Evolutionary conservation across 2,329 filamentous ascomycete genomes (phyloP).

Genomic region (Phialocephala sp.): DNA sequence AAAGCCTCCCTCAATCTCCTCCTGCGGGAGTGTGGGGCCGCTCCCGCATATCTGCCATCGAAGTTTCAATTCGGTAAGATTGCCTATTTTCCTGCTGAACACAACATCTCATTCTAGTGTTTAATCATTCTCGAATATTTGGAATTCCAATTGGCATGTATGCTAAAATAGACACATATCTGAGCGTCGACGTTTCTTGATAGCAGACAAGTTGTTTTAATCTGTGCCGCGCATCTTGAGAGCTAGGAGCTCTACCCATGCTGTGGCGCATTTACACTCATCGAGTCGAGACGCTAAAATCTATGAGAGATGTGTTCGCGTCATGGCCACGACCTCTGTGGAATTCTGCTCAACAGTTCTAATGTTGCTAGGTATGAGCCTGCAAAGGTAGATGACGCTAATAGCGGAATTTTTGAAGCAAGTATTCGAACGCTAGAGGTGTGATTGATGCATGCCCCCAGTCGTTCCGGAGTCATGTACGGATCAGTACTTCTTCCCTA

Average conservation of each 20-base stretch:
- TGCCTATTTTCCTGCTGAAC: neutral
- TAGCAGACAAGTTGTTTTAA: neutral
- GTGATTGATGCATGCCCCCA: no score
- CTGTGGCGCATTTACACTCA: neutral
- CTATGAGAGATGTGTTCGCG: neutral
- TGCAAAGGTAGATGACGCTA: neutral
- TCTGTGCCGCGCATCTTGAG: conserved; percentile 4
- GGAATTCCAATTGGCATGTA: neutral
- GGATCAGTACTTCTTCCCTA: no score
- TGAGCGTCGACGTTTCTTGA: conserved; percentile 4
- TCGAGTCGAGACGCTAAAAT: neutral
- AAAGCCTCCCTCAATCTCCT: neutral
- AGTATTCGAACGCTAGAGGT: no score
- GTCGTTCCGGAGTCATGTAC: no score
- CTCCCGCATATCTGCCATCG: conserved; percentile 5
- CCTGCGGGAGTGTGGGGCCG: neutral
- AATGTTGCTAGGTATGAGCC: neutral
- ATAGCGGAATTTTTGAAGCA: no score
- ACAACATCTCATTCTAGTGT: conserved; percentile 7
- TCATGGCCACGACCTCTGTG: neutral
- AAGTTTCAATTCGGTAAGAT: neutral
- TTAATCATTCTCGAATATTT: neutral
- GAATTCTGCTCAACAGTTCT: neutral
- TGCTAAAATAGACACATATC: neutral
- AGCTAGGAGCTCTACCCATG: neutral